Base-by-base conservation (phyloP, 1,139 yeast species). In the Geotrichum reessii region DNA sequence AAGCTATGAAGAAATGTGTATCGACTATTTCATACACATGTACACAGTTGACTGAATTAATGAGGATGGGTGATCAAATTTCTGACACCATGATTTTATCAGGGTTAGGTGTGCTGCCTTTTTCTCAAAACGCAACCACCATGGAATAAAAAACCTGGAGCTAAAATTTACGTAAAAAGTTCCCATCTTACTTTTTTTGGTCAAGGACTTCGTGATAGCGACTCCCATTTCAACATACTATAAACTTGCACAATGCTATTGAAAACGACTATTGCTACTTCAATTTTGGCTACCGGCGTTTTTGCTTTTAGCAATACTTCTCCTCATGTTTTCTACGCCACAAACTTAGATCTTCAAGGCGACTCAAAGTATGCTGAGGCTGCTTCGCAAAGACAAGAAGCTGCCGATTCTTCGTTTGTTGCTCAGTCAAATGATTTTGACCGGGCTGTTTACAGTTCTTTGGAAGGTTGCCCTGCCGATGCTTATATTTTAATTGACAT, bases 401-500 rank as follows among this genome's bases (percentile, higher is more conserved):
- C 50, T 21, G 58, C 58, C 25, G 44, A 31, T 17, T 22, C 52
- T 6, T 50, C 61, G 5, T 58, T 58, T 42, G 54, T 50, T 31
- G 47, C 55, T 12, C 50, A 53, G 24, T 21, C 61, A 12, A 47
- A 50, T 17, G 62, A 61, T 25, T 62, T 61, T 44, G 60, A 62
- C 55, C 47, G 55, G 47, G 61, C 62, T 14, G 64, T 64, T 21
- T 55, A 49, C 46, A 53, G 63, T 52, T 64, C 69, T 19, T 60
- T 69, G 31, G 59, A 63, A 17, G 64, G 63, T 17, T 73, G 77
- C 63, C 63, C 66, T 7, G 73, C 73, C 60, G 74, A 73, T 62
- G 70, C 74, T 12, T 75, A 73, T 62, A 65, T 75, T 47, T 64
- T 75, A 47, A 73, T 74, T 33, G 64, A 66, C 58, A 75, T 74